These are phyloP conservation scores for Talaromyces verruculosus DNA, from an alignment of 2,329 filamentous ascomycete species.

Conservation along the genomic window DNA sequence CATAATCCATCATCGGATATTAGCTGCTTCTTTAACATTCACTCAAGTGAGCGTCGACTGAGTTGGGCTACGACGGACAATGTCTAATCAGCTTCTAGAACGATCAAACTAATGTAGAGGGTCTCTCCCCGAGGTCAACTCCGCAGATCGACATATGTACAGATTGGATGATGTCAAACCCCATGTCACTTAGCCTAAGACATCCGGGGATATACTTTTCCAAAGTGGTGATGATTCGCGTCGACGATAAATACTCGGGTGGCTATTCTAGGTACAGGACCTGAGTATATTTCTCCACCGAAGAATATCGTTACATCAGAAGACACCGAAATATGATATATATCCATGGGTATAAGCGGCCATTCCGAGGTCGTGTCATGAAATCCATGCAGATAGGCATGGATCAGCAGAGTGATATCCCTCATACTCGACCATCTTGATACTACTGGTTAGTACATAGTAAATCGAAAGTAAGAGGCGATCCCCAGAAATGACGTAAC, in stretches of 20 bases:
- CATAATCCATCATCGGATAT: too few species aligned
- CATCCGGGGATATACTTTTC: neutral
- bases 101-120: neutral
- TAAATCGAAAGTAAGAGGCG: neutral
- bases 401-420: neutral
- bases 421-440: neutral
- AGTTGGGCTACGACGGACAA: neutral
- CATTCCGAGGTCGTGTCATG: neutral
- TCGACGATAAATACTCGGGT: neutral
- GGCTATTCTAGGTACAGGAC: neutral
- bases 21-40: too few species aligned
- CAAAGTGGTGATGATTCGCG: neutral
- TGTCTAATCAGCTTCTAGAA: neutral
- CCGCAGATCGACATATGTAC: neutral
- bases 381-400: neutral
- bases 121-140: neutral
- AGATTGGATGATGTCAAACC: neutral
- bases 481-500: slow-evolving; percentile 13
- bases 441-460: neutral
- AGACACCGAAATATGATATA: neutral
- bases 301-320: neutral
- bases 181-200: neutral
- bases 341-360: neutral
- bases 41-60: neutral
- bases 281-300: neutral